These are phyloP conservation scores for Withania somnifera DNA, from an alignment of 305 asterid genomes.

Conservation along the genomic window DNA sequence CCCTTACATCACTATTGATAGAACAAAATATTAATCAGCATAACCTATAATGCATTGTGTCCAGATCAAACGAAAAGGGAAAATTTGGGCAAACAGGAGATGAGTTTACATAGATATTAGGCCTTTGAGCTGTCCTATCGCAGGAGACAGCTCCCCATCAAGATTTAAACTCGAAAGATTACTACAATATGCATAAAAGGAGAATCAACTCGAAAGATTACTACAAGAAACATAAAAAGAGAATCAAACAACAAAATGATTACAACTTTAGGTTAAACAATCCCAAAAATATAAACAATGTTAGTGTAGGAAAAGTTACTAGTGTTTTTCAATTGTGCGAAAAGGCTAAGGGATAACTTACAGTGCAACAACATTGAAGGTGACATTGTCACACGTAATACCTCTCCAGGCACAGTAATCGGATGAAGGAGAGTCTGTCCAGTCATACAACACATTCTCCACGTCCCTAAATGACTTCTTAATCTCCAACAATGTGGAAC, in stretches of 20 bases:
- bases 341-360: slow-evolving; percentile 19
- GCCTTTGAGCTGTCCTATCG: slow-evolving; percentile 68
- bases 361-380: slow-evolving; percentile 82
- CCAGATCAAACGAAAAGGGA: neutral
- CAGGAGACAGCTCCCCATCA: slow-evolving; percentile 59
- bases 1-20: slow-evolving; percentile 57
- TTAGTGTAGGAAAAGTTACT: too few relatives aligned
- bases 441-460: slow-evolving; percentile 90
- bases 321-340: neutral
- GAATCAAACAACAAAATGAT: neutral
- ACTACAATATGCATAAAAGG: slow-evolving; percentile 6
- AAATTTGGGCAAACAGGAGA: neutral
- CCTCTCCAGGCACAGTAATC: slow-evolving; percentile 97
- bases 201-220: neutral
- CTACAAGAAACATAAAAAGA: slow-evolving; percentile 6
- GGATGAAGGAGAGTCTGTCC: slow-evolving; percentile 80
- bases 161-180: slow-evolving; percentile 44
- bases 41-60: neutral
- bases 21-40: neutral
- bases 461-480: slow-evolving; percentile 87
- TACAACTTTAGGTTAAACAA: neutral
- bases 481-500: slow-evolving; percentile 59
- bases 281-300: neutral
- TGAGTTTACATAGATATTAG: slow-evolving; percentile 50
- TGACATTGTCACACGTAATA: slow-evolving; percentile 72